A percentile compares a stretch with the other conserved stretches of the same genome.
These are phyloP conservation scores for Casuarina equisetifolia DNA, from an alignment of 306 rosid species.

Conservation along the genomic window DNA sequence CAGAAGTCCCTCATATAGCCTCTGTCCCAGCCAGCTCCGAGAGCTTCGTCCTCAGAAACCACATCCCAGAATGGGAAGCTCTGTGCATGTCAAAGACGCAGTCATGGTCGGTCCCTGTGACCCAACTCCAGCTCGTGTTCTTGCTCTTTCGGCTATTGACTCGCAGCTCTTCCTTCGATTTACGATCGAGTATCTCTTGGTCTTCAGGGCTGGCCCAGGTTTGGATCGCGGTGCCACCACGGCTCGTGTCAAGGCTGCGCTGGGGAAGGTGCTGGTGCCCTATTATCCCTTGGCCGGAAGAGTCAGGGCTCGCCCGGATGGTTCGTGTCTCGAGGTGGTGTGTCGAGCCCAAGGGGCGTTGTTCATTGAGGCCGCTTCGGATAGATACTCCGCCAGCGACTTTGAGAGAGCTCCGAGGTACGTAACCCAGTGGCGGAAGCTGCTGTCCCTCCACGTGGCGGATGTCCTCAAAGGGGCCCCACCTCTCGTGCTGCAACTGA, in stretches of 20 bases:
- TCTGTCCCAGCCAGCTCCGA: not conserved
- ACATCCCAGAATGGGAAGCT: constrained; percentile 43
- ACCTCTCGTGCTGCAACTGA: constrained; percentile 69
- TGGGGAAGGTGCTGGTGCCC: constrained; percentile 59
- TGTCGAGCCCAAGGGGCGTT: constrained; percentile 74
- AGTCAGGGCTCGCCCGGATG: constrained; percentile 42
- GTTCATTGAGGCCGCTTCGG: constrained; percentile 69
- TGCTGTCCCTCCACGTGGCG: constrained; percentile 52
- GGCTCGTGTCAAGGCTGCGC: constrained; percentile 50
- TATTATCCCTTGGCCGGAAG: constrained; percentile 76
- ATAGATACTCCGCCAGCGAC: constrained; percentile 32
- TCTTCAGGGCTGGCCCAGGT: constrained; percentile 43
- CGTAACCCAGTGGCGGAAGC: constrained; percentile 62
- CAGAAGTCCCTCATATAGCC: not conserved
- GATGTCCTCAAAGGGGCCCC: constrained; percentile 84
- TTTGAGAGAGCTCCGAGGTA: constrained; percentile 56
- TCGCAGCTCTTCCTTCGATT: constrained; percentile 92
- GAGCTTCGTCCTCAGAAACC: not conserved
- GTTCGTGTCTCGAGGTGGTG: constrained; percentile 55
- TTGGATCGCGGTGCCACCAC: constrained; percentile 29
- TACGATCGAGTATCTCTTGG: constrained; percentile 69
- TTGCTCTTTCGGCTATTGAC: constrained; percentile 69
- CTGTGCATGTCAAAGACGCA: constrained; percentile 58
- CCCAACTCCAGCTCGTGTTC: constrained; percentile 57
- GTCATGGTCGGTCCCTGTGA: constrained; percentile 59